phyloP scores from a whole-genome alignment of 768 basidiomycete genomes.

The Rhodotorula taiwanensis region DNA sequence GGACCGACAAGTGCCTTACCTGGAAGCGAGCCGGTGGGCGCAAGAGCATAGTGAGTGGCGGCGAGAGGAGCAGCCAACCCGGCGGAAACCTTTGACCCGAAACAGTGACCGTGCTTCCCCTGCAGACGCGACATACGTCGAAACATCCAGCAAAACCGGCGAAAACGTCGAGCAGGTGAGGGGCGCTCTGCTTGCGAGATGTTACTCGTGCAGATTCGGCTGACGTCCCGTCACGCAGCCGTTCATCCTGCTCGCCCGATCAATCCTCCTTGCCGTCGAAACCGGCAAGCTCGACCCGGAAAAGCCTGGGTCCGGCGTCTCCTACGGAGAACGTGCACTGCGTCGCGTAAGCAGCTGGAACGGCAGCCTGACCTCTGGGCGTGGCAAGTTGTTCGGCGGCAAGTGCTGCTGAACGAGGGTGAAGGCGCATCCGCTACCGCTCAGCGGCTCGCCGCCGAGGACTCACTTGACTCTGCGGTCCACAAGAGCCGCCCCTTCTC shows the following conservation, averaged over 20 bases:
- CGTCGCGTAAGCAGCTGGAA: conserved; percentile 61
- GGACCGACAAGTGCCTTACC: conserved; percentile 85
- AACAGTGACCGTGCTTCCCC: too few species aligned
- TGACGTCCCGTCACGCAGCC: conserved; percentile 54
- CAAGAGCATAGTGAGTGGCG: conserved; percentile 70
- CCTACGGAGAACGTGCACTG: conserved; percentile 88
- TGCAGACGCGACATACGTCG: conserved; percentile 83
- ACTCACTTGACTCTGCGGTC: too few species aligned
- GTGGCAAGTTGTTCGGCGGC: conserved; percentile 12
- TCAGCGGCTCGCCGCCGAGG: too few species aligned
- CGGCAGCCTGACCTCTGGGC: conserved; percentile 2
- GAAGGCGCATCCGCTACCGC: not conserved
- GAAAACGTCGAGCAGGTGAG: conserved; percentile 66
- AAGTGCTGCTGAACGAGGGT: conserved; percentile 19
- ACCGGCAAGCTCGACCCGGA: conserved; percentile 55
- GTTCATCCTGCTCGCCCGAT: conserved; percentile 56
- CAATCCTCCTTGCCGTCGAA: conserved; percentile 40
- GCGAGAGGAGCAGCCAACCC: not conserved
- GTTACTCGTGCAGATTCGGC: not conserved
- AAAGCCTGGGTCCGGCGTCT: conserved; percentile 87
- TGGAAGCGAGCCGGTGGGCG: conserved; percentile 91
- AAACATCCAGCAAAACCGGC: conserved; percentile 82
- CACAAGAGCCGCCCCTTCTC: too few species aligned
- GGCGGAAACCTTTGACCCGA: not conserved
- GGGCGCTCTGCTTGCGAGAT: too few species aligned